Conservation (phyloP, 2,329 filamentous ascomycete species). For the Tolypocladium tundrense region DNA sequence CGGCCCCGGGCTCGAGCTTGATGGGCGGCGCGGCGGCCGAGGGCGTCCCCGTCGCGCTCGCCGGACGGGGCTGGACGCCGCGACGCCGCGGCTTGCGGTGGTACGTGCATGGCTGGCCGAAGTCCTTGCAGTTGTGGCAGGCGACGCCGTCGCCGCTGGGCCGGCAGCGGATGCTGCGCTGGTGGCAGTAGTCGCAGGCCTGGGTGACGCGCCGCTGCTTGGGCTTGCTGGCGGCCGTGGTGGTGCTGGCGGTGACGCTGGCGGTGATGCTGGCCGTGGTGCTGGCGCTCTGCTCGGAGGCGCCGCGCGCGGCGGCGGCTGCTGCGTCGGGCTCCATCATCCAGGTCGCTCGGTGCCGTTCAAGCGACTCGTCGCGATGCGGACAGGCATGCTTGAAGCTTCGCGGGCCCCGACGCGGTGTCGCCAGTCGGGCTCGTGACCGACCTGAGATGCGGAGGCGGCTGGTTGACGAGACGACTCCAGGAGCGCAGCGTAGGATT, state of each 20-base stretch:
- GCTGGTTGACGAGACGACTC: background rate
- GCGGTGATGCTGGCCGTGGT: background rate
- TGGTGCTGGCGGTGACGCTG: background rate
- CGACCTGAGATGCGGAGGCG: background rate
- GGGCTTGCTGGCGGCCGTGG: constrained; percentile 1
- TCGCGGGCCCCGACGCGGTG: background rate
- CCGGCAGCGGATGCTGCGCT: constrained; percentile 12
- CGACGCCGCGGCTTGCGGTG: constrained; percentile 29
- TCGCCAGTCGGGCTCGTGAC: background rate
- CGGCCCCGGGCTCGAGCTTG: background rate
- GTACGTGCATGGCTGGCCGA: constrained; percentile 37
- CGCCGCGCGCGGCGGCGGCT: background rate
- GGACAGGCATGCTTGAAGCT: background rate
- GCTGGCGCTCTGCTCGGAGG: background rate
- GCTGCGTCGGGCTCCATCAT: background rate
- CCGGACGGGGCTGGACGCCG: constrained; percentile 4
- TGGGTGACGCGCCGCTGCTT: constrained; percentile 9
- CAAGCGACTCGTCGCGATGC: background rate
- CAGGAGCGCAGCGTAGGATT: background rate
- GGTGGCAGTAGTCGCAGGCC: constrained; percentile 35
- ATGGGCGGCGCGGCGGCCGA: background rate
- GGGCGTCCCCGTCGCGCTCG: background rate
- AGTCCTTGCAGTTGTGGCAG: constrained; percentile 40
- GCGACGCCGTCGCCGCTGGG: constrained; percentile 23
- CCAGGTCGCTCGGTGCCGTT: background rate